Evolutionary conservation across 768 basidiomycete species (phyloP).

Genomic region (Tylopilus felleus): DNA sequence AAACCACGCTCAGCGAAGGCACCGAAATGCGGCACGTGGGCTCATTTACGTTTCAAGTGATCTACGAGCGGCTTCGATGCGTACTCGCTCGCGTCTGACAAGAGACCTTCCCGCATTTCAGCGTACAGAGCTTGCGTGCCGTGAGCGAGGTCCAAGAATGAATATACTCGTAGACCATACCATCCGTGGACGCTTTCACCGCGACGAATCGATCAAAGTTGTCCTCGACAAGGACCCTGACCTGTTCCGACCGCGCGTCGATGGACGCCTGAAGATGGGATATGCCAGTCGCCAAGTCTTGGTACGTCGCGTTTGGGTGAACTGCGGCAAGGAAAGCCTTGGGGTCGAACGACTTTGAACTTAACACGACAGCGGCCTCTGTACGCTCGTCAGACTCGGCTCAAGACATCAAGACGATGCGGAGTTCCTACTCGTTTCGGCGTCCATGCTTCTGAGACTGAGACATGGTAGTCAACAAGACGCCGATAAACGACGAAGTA

Average conservation of each 20-base stretch:
- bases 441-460: constrained; percentile 66
- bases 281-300: constrained; percentile 82
- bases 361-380: constrained; percentile 82
- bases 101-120: constrained; percentile 89
- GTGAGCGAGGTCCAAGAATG: background rate
- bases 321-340: constrained; percentile 88
- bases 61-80: constrained; percentile 80
- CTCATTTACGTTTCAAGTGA: constrained; percentile 71
- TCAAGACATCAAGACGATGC: constrained; percentile 8
- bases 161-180: constrained; percentile 40
- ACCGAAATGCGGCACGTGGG: background rate
- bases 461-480: background rate
- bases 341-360: constrained; percentile 94
- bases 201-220: constrained; percentile 98
- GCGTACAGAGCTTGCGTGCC: constrained; percentile 65
- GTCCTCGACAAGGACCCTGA: constrained; percentile 91
- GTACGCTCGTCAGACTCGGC: constrained; percentile 7
- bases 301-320: constrained; percentile 93
- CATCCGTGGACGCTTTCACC: constrained; percentile 95
- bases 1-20: constrained; percentile 3
- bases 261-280: constrained; percentile 71
- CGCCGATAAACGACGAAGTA: background rate
- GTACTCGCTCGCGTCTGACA: constrained; percentile 74
- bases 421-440: constrained; percentile 63
- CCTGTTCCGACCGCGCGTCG: constrained; percentile 90